Evolutionary conservation across 1,284 basidiomycete genomes (phyloP).

Genomic region (Termitomyces sp.): DNA sequence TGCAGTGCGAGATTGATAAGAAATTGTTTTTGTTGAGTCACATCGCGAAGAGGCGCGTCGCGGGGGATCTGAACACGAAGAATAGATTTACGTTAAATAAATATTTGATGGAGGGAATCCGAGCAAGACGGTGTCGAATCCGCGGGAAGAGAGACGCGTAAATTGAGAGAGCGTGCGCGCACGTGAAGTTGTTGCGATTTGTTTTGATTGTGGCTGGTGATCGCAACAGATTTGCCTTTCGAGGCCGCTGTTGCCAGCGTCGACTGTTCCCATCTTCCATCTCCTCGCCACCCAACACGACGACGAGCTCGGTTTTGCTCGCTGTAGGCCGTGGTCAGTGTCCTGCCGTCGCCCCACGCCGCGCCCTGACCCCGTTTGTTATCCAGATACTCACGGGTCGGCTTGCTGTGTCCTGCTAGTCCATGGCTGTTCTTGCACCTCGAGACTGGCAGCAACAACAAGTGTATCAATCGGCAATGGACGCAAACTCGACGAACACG

Average conservation of each 20-base stretch:
- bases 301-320: slow-evolving; percentile 11
- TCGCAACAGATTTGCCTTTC: slow-evolving; percentile 34
- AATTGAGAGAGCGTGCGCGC: background rate
- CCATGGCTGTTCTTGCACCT: slow-evolving; percentile 73
- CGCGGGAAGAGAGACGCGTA: slow-evolving; percentile 1
- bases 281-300: slow-evolving; percentile 13
- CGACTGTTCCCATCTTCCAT: slow-evolving; percentile 17
- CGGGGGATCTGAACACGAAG: slow-evolving; percentile 6
- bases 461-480: slow-evolving; percentile 50
- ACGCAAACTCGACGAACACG: slow-evolving; percentile 40
- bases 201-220: slow-evolving; percentile 34
- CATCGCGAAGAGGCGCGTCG: background rate
- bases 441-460: slow-evolving; percentile 57
- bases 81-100: slow-evolving; percentile 6
- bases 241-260: slow-evolving; percentile 27
- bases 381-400: slow-evolving; percentile 18
- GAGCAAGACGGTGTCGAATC: slow-evolving; percentile 7
- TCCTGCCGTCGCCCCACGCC: background rate
- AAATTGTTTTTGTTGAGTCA: background rate
- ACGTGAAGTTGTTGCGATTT: slow-evolving; percentile 26
- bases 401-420: slow-evolving; percentile 27
- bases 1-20: background rate
- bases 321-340: slow-evolving; percentile 14
- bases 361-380: slow-evolving; percentile 17
- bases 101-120: slow-evolving; percentile 1